Conservation (phyloP, 78 protist genomes). For the Dictyostelium purpureum region DNA sequence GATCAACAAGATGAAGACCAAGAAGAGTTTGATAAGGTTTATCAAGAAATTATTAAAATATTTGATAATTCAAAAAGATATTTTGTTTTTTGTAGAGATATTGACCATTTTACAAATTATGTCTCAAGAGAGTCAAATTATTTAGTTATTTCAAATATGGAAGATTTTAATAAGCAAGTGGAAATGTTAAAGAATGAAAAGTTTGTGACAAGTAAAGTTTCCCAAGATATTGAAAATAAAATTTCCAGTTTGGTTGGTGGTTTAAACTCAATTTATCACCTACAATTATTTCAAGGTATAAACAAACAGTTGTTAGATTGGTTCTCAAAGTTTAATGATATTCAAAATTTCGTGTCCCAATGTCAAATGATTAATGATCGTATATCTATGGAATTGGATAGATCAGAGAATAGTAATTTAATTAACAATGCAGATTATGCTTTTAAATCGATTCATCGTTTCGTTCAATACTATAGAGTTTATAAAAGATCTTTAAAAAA, state of each 20-base stretch:
- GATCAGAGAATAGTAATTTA: constrained; percentile 17
- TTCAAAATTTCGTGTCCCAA: constrained; percentile 19
- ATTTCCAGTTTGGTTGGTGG: neutral
- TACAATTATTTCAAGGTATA: constrained; percentile 14
- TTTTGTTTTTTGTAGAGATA: constrained; percentile 3
- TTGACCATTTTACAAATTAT: neutral
- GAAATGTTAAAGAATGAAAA: neutral
- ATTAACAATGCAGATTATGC: constrained; percentile 33
- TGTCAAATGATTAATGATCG: constrained; percentile 28
- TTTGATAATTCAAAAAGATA: neutral
- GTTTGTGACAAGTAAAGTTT: neutral
- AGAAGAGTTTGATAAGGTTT: neutral
- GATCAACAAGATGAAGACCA: neutral
- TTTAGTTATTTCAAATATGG: neutral
- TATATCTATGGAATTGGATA: constrained; percentile 22
- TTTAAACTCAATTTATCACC: neutral
- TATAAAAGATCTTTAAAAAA: constrained; percentile 7
- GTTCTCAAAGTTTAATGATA: constrained; percentile 32
- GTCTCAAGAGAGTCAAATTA: neutral
- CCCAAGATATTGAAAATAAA: neutral
- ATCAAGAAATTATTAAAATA: neutral
- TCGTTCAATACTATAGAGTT: neutral
- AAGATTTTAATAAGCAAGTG: neutral
- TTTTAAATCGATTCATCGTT: constrained; percentile 8
- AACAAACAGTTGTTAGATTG: neutral